Conservation (phyloP, 2,329 filamentous ascomycete species). For the Alternaria tenuissima region DNA sequence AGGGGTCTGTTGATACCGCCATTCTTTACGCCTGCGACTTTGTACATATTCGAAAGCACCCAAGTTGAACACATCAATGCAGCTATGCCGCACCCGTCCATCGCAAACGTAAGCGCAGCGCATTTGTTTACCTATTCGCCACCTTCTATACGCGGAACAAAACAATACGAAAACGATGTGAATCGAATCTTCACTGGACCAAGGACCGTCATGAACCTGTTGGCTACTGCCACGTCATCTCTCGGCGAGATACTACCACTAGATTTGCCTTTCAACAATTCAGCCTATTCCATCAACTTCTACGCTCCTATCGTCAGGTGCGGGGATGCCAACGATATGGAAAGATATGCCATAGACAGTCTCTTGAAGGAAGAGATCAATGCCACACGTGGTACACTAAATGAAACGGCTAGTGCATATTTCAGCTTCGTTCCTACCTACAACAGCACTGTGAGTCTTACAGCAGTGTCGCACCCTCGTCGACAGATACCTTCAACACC, state of each 20-base stretch:
- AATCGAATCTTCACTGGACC: neutral
- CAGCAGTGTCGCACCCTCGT: neutral
- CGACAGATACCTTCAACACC: neutral
- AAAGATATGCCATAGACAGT: neutral
- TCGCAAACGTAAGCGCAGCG: neutral
- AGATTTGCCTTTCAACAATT: neutral
- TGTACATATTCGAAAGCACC: conserved; percentile 3
- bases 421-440: neutral
- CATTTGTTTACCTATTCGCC: conserved; percentile 1
- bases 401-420: neutral
- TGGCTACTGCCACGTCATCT: neutral
- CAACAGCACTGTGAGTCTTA: neutral
- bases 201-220: neutral
- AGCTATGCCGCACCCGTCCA: neutral
- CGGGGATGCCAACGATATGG: neutral
- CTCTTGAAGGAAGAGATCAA: neutral
- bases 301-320: neutral
- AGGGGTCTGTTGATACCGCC: neutral
- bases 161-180: neutral
- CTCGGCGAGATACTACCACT: conserved; percentile 1
- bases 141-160: neutral
- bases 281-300: neutral
- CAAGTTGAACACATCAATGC: neutral
- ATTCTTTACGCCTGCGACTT: conserved; percentile 1
- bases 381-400: neutral